phyloP scores from a whole-genome alignment of 2,329 filamentous ascomycete species.

The Cladosporium sp. region DNA sequence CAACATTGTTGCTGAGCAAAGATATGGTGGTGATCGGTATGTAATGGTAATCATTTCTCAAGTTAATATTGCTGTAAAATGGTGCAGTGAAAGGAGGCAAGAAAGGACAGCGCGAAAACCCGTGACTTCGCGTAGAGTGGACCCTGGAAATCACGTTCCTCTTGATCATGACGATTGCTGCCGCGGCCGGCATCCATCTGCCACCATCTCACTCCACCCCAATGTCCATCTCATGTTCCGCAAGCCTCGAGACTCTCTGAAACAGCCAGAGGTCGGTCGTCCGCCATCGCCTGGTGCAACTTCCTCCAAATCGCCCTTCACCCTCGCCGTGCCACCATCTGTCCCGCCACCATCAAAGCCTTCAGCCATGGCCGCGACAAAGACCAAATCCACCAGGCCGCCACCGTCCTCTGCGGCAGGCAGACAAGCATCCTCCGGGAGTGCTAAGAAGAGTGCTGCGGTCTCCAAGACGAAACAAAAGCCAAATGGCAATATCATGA shows the following conservation, averaged over 20 bases:
- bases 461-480: constrained; percentile 42
- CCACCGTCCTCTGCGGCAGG: constrained; percentile 30
- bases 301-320: constrained; percentile 35
- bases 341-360: constrained; percentile 32
- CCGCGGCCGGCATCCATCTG: neutral
- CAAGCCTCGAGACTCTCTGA: constrained; percentile 52
- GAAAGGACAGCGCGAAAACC: too few relatives aligned
- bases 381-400: constrained; percentile 31
- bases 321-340: constrained; percentile 34
- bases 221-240: constrained; percentile 51
- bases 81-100: too few relatives aligned
- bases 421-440: constrained; percentile 33
- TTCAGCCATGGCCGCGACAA: constrained; percentile 33
- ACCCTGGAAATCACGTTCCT: neutral
- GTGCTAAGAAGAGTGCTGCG: constrained; percentile 40
- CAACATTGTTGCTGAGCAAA: too few relatives aligned
- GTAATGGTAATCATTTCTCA: neutral
- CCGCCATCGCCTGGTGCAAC: constrained; percentile 53
- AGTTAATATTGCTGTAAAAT: too few relatives aligned
- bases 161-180: constrained; percentile 13
- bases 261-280: constrained; percentile 48
- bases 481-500: constrained; percentile 55
- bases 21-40: too few relatives aligned
- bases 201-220: neutral
- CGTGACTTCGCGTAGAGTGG: constrained; percentile 13